These are phyloP conservation scores for Lolium multiflorum DNA, from an alignment of 176 grass and related monocot genomes.

Conservation along the genomic window DNA sequence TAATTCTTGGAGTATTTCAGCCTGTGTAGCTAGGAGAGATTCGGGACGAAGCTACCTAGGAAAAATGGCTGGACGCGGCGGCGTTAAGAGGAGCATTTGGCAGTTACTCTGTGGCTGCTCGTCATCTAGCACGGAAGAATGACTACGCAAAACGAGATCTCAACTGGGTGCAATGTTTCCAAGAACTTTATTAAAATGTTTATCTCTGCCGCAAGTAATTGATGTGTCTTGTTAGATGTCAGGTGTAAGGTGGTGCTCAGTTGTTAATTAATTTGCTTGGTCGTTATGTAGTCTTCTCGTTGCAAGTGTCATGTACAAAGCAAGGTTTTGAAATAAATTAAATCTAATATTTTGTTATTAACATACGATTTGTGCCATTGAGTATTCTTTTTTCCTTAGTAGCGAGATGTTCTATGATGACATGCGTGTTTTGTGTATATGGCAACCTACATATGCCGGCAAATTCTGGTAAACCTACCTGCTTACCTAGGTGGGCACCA, in stretches of 20 bases:
- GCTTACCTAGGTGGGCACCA: too few species aligned
- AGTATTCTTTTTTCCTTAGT: too few species aligned
- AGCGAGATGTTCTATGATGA: too few species aligned
- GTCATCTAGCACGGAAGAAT: neutral
- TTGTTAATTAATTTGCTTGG: neutral
- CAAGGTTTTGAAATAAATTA: too few species aligned
- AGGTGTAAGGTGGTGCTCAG: neutral
- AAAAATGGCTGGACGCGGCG: neutral
- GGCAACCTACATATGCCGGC: too few species aligned
- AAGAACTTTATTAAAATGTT: too few species aligned
- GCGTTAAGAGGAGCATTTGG: conserved; percentile 6
- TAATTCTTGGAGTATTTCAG: neutral
- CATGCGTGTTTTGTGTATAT: too few species aligned
- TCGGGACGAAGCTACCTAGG: neutral
- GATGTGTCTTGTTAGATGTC: neutral
- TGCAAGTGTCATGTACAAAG: neutral
- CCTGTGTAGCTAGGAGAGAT: neutral
- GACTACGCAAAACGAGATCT: neutral
- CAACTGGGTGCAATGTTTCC: neutral
- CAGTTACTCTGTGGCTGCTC: neutral
- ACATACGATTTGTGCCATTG: too few species aligned
- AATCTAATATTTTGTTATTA: too few species aligned
- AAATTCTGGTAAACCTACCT: too few species aligned
- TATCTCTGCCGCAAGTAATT: too few species aligned
- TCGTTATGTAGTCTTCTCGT: neutral